phyloP scores from a whole-genome alignment of 116 monocot genomes.

The Thalassia testudinum region DNA sequence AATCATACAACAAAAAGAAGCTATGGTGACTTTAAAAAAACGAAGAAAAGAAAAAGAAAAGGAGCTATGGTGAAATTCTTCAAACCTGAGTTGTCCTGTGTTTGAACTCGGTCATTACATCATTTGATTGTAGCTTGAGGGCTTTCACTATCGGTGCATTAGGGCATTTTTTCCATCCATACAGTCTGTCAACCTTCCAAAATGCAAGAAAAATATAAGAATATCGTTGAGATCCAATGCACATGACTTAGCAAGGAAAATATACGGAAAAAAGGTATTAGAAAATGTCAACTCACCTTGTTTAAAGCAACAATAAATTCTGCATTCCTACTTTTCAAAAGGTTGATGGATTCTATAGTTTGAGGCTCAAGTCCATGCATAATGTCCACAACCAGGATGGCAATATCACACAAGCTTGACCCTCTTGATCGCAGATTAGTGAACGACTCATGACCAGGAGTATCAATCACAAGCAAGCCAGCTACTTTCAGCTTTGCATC shows the following conservation, averaged over 20 bases:
- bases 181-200: constrained; percentile 73
- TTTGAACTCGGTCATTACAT: constrained; percentile 77
- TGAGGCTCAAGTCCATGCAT: constrained; percentile 96
- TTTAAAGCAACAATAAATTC: constrained; percentile 97
- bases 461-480: constrained; percentile 90
- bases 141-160: constrained; percentile 72
- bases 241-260: too few relatives aligned
- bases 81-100: constrained; percentile 58
- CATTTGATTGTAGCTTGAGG: constrained; percentile 59
- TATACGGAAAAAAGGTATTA: too few relatives aligned
- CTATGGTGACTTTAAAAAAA: neutral
- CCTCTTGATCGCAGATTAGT: constrained; percentile 78
- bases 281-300: constrained; percentile 39
- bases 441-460: constrained; percentile 92
- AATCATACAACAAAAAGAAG: constrained; percentile 3
- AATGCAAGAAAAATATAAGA: neutral
- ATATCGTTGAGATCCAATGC: too few relatives aligned
- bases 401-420: constrained; percentile 88
- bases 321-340: constrained; percentile 61
- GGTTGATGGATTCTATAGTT: constrained; percentile 73
- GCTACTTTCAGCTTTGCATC: constrained; percentile 79
- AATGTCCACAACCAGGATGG: constrained; percentile 84
- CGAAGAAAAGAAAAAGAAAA: too few relatives aligned
- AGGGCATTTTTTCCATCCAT: constrained; percentile 67
- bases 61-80: neutral